Evolutionary conservation across 805 yeast genomes (phyloP).

Genomic region (Metschnikowia similis): DNA sequence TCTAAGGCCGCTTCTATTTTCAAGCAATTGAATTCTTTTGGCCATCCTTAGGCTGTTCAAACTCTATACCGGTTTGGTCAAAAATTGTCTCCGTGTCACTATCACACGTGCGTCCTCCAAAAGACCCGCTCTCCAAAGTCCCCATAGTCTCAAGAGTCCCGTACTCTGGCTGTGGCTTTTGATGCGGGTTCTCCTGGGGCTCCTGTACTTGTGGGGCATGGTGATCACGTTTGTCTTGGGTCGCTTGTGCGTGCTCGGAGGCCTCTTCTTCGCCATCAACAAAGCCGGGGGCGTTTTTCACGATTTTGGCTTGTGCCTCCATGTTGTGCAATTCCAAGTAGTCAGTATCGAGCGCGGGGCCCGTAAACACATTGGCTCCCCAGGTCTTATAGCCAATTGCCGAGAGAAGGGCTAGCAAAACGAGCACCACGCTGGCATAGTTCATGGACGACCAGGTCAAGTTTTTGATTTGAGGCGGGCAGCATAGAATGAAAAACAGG

Average conservation of each 20-base stretch:
- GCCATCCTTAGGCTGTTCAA: background rate
- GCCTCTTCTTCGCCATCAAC: conserved; percentile 7
- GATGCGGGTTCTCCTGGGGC: background rate
- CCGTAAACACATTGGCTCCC: conserved; percentile 61
- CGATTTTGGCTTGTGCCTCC: conserved; percentile 18
- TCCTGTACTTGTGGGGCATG: background rate
- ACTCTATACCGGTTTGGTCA: background rate
- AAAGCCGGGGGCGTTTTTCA: conserved; percentile 5
- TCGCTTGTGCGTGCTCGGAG: too few relatives aligned
- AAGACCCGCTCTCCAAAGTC: background rate
- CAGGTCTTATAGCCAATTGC: conserved; percentile 51
- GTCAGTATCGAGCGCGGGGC: conserved; percentile 53
- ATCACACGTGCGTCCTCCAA: background rate
- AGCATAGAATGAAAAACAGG: conserved; percentile 58
- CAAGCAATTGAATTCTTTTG: background rate
- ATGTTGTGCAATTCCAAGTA: conserved; percentile 35
- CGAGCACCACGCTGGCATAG: conserved; percentile 63
- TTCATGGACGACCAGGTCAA: conserved; percentile 46
- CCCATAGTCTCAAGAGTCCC: background rate
- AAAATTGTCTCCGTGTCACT: background rate
- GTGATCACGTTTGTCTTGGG: too few relatives aligned
- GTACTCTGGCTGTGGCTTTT: background rate
- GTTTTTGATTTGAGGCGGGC: conserved; percentile 58
- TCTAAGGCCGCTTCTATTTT: background rate
- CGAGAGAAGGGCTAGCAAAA: conserved; percentile 44